A percentile compares a stretch with the other conserved stretches of the same genome.
Conservation (phyloP, 257 asterid genomes). For the Penstemon newberryi region DNA sequence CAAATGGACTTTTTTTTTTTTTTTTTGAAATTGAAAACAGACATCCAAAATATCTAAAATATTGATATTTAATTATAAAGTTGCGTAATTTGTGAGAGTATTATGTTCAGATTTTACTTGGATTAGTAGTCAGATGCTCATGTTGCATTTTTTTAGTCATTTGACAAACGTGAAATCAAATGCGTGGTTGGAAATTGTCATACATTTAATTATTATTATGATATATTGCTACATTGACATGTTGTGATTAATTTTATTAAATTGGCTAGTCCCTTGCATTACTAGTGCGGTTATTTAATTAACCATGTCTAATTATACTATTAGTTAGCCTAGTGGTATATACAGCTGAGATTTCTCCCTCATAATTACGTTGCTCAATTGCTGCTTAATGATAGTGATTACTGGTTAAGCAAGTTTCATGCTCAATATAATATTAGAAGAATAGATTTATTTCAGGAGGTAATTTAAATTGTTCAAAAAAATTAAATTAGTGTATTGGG, state of each 20-base stretch:
- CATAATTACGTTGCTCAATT: neutral
- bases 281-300: constrained; percentile 57
- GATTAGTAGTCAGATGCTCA: too few relatives aligned
- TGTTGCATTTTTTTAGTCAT: too few relatives aligned
- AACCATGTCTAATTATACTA: constrained; percentile 11
- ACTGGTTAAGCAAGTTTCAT: constrained; percentile 22
- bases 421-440: constrained; percentile 21
- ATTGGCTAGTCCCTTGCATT: constrained; percentile 50
- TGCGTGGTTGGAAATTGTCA: constrained; percentile 10
- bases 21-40: too few relatives aligned
- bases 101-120: too few relatives aligned
- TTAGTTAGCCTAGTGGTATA: constrained; percentile 19
- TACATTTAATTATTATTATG: constrained; percentile 25
- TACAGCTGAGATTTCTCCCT: constrained; percentile 8
- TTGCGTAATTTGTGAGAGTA: too few relatives aligned
- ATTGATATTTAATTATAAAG: too few relatives aligned
- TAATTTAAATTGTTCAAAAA: neutral
- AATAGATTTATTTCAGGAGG: neutral
- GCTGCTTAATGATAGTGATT: constrained; percentile 11
- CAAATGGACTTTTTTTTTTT: too few relatives aligned
- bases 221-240: constrained; percentile 27
- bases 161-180: too few relatives aligned
- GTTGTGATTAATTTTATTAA: constrained; percentile 30
- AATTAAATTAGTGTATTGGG: neutral
- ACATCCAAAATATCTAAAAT: too few relatives aligned